Conservation (phyloP, 2,329 filamentous ascomycete genomes). For the Penicillium digitatum region DNA sequence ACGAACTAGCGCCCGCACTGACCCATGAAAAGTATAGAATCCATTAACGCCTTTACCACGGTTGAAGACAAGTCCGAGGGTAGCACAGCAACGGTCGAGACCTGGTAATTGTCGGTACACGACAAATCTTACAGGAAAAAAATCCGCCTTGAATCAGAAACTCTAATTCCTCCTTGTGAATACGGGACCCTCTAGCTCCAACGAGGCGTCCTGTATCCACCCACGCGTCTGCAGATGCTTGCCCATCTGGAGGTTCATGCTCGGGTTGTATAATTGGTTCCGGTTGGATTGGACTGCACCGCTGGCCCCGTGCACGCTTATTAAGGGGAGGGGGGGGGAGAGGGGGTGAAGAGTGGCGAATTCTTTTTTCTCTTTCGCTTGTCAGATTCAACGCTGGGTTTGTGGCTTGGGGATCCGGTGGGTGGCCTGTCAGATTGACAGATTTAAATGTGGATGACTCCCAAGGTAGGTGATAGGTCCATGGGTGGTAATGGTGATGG, state of each 20-base stretch:
- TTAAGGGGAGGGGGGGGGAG: neutral
- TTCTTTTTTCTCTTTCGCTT: neutral
- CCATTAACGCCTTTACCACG: neutral
- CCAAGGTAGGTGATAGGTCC: neutral
- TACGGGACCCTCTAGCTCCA: neutral
- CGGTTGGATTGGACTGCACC: neutral
- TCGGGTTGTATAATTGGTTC: neutral
- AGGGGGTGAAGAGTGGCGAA: neutral
- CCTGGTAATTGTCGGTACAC: neutral
- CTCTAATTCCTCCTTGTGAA: neutral
- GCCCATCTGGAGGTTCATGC: neutral
- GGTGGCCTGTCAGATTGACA: neutral
- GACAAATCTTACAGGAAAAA: neutral
- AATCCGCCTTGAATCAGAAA: neutral
- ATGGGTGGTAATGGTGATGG: neutral
- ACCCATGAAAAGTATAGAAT: constrained; percentile 1
- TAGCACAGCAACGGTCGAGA: neutral
- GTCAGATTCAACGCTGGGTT: neutral
- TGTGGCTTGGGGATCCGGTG: neutral
- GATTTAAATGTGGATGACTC: neutral
- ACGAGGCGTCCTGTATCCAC: neutral
- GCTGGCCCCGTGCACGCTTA: neutral
- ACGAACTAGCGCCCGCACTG: constrained; percentile 1
- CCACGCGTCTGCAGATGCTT: neutral
- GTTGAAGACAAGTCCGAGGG: neutral